Percentiles rank a stretch among this genome's conserved stretches.
Conservation (phyloP, 2,329 filamentous ascomycete species). For the Arthrinium phaeospermum region DNA sequence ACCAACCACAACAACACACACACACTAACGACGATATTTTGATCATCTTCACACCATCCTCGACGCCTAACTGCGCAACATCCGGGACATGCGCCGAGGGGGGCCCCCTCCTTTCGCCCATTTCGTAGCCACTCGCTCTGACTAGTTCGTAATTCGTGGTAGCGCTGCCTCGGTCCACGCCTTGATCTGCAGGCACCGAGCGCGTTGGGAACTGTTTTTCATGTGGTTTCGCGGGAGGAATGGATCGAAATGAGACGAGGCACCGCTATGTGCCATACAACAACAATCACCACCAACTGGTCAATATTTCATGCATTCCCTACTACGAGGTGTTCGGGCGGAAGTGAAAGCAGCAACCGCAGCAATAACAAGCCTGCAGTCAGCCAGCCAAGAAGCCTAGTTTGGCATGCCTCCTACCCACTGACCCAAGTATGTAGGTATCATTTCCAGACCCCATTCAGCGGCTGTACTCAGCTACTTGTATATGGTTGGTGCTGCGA, state of each 20-base stretch:
- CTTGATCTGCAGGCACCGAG: neutral
- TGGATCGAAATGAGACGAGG: neutral
- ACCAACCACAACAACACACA: neutral
- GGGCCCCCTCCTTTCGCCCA: neutral
- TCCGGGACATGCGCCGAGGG: slow-evolving; percentile 1
- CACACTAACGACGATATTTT: neutral
- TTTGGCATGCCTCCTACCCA: neutral
- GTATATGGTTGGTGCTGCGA: neutral
- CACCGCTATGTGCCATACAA: neutral
- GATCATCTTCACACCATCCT: slow-evolving; percentile 12
- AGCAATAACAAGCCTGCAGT: neutral
- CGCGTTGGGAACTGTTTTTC: neutral
- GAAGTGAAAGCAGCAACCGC: neutral
- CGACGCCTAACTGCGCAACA: neutral
- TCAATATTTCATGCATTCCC: neutral
- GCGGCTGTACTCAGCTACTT: neutral
- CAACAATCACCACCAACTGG: neutral
- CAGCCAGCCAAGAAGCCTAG: neutral
- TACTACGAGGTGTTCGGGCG: neutral
- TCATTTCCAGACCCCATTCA: neutral
- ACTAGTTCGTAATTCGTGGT: neutral
- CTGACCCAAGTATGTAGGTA: neutral
- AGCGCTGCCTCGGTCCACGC: neutral
- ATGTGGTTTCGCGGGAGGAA: neutral
- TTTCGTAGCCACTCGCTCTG: neutral